Evolutionary conservation across 805 yeast species (phyloP), one percentile per base, ranked within the genome.

Genomic region (Candida oleophila): DNA sequence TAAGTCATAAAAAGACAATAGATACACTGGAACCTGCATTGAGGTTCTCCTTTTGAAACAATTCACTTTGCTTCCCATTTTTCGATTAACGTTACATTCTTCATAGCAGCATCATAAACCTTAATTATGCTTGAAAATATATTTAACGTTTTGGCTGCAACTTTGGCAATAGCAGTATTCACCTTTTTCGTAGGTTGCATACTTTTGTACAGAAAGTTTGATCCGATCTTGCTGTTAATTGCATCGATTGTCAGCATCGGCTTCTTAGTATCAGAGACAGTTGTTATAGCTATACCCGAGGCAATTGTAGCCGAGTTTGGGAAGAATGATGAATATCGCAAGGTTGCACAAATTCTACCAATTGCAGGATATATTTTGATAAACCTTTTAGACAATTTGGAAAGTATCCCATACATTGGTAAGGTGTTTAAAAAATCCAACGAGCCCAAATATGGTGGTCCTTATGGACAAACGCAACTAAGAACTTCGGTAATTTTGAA

Each of bases 221-320:
- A 55, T 63, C 1, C 43, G 52, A 9, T 59, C 58, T 39, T 4
- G 14, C 39, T 36, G 55, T 78, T 34, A 62, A 68, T 30, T 52
- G 57, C 35, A 59, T 80, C 4, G 76, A 64, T 75, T 11, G 64
- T 82, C 42, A 81, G 86, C 44, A 71, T 76, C 54, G 89, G 89
- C 1, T 64, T 85, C 18, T 68, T 85, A 44, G 64, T 83, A 3
- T 82, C 88, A 3, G 77, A 88, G 0, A 73, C 85, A 1, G 60
- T 83, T 45, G 68, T 77, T 7, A 67, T 85, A 15, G 77, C 85
- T 21, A 73, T 85, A 16, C 89, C 89, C 1, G 90, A 85, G 59
- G 89, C 88, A 3, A 68, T 80, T 18, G 80, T 74, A 49, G 70
- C 74, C 3, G 53, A 76, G 37, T 66, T 64, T 48, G 42, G 32